These are phyloP conservation scores for Annona cherimola DNA, from an alignment of 164 flowering plant species.

Conservation along the genomic window DNA sequence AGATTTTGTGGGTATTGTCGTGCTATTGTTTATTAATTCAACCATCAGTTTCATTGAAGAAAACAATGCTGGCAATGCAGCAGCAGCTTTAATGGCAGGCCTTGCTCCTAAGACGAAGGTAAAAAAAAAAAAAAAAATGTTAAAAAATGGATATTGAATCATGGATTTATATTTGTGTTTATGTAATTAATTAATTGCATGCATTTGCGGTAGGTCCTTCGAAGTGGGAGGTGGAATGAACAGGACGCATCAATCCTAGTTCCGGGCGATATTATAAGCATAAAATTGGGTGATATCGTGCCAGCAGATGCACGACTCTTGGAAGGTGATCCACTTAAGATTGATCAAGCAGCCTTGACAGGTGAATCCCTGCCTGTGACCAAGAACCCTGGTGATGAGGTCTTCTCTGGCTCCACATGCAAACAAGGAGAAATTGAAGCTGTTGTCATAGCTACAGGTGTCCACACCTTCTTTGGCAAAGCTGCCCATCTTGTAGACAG, in stretches of 20 bases:
- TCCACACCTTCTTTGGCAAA: conserved; percentile 88
- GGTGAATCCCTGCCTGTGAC: conserved; percentile 83
- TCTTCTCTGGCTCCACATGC: conserved; percentile 89
- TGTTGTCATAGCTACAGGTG: conserved; percentile 84
- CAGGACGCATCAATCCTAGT: conserved; percentile 74
- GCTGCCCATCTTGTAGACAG: conserved; percentile 90
- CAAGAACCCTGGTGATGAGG: conserved; percentile 57
- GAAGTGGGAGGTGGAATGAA: conserved; percentile 77
- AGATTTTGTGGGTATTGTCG: conserved; percentile 69
- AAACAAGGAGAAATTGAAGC: conserved; percentile 96
- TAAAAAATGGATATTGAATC: not conserved
- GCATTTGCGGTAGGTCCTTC: conserved; percentile 36
- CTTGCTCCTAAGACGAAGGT: conserved; percentile 94
- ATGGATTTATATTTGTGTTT: too few relatives aligned
- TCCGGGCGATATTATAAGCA: conserved; percentile 78
- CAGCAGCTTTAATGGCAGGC: conserved; percentile 87
- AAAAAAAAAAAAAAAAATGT: not conserved
- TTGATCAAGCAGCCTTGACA: conserved; percentile 86
- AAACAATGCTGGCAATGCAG: conserved; percentile 90
- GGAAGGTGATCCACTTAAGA: conserved; percentile 84
- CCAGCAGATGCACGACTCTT: conserved; percentile 90
- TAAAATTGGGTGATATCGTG: conserved; percentile 80
- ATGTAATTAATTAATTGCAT: not conserved
- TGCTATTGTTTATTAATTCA: conserved; percentile 72
- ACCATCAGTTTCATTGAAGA: conserved; percentile 88